Base-by-base conservation (phyloP, 2,329 filamentous ascomycete genomes). In the Microdochium paspali region DNA sequence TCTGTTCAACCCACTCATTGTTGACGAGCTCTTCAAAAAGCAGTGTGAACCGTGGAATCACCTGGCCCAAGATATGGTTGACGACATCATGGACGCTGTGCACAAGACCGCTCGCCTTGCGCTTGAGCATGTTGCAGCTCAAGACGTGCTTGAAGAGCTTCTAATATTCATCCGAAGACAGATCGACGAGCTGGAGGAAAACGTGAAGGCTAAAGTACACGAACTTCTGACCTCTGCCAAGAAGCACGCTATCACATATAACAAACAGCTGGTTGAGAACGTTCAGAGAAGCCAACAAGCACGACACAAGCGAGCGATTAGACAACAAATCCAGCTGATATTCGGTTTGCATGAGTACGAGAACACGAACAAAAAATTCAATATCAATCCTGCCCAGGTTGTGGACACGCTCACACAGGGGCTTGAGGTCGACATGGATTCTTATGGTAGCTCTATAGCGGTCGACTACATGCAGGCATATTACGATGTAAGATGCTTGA, bases 11-110 rank as follows among this genome's bases (percentile, higher is more conserved):
- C 74, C 80, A 0, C 57, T 79, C 46, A 63, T 85, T 10, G 69
- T 85, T 1, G 64, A 66, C 0, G 74, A 83, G 20, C 58, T 87
- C 0, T 86, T 86, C 55, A 63, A 64, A 18, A 71, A 82, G 44
- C 80, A 85, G 49, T 79, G 72, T 0, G 47, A 53, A 6, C 73
- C 71, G 0, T 86, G 80, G 82, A 58, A 68, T 39, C 25, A 48
- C 0, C 66, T 79, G 24, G 75, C 72, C 1, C 57, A 63, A 4
- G 68, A 74, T 32, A 62, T 82, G 23, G 20, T 73, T 64, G 3
- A 72, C 67, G n/a, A 71, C 51, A 25, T 76, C 0, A 59, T 76
- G 52, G 56, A 75, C 5, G 68, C 79, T 3, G 67, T 63, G 1
- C 48, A 50, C 3, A 65, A 73, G 10, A 61, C 79, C 0, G 77